Conservation (phyloP, 164 flowering plant genomes). For the Stephania cephalantha region DNA sequence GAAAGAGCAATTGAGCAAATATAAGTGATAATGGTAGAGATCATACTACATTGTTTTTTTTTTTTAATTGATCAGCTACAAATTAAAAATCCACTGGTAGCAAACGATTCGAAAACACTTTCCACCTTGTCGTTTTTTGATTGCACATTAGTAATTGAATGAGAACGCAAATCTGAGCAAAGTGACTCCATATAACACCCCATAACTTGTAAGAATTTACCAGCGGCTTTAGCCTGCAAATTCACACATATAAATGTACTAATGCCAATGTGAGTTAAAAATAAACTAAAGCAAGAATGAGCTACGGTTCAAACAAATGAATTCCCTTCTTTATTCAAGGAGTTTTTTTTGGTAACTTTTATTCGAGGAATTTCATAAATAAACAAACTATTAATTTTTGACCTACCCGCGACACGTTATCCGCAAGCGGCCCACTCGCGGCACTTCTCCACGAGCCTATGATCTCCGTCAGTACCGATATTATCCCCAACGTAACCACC, state of each 20-base stretch:
- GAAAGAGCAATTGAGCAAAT: conserved; percentile 15
- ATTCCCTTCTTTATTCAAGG: too few species aligned
- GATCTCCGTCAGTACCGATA: too few species aligned
- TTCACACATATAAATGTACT: not conserved
- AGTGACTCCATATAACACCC: conserved; percentile 71
- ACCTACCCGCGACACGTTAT: too few species aligned
- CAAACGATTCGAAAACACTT: not conserved
- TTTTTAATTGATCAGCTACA: not conserved
- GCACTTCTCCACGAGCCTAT: too few species aligned
- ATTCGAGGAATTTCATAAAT: too few species aligned
- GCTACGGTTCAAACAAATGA: too few species aligned
- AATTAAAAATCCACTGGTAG: not conserved
- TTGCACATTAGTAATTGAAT: conserved; percentile 87
- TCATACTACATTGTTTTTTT: too few species aligned
- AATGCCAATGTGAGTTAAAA: not conserved
- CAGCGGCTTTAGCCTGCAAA: conserved; percentile 74
- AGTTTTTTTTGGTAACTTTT: too few species aligned
- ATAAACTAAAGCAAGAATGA: too few species aligned
- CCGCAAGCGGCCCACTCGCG: too few species aligned
- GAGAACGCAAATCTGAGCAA: conserved; percentile 65
- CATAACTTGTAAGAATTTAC: conserved; percentile 56
- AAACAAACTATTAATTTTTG: too few species aligned
- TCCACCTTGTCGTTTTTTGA: conserved; percentile 82
- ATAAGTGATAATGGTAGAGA: not conserved
- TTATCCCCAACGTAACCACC: too few species aligned